Evolutionary conservation across 2,329 filamentous ascomycete species (phyloP).

Genomic region (Cryphonectria japonica): DNA sequence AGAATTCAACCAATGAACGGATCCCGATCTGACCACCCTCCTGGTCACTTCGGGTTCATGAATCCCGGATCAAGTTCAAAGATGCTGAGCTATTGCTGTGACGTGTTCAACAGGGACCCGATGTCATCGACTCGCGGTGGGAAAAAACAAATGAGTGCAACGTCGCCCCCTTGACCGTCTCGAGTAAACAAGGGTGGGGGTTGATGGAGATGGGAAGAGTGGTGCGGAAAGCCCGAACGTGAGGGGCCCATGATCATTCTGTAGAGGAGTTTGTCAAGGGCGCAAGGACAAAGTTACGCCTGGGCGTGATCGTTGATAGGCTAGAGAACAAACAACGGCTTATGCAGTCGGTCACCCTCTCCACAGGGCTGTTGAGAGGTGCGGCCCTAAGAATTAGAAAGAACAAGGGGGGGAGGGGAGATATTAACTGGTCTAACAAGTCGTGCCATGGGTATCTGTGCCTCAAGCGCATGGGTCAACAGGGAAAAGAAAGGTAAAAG

Average conservation of each 20-base stretch:
- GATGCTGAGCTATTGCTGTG: neutral
- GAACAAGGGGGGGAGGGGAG: neutral
- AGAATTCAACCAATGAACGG: conserved; percentile 3
- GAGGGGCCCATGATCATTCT: neutral
- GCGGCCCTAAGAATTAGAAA: neutral
- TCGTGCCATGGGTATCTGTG: neutral
- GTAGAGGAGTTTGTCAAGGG: neutral
- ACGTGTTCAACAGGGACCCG: neutral
- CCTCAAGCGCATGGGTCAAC: neutral
- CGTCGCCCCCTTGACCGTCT: neutral
- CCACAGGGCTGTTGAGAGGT: neutral
- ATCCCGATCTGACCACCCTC: conserved; percentile 5
- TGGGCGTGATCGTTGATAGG: neutral
- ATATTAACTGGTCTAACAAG: neutral
- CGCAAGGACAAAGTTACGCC: neutral
- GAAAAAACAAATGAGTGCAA: neutral
- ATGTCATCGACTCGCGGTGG: neutral
- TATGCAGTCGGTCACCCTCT: neutral
- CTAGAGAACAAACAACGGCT: neutral
- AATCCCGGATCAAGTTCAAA: neutral
- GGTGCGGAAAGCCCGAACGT: neutral
- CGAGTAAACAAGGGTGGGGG: neutral
- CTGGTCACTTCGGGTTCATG: neutral
- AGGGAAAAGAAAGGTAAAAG: neutral
- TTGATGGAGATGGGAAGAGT: neutral